Conservation (phyloP, 805 yeast species). For the Cyberlindnera nakhonratchasimensis region DNA sequence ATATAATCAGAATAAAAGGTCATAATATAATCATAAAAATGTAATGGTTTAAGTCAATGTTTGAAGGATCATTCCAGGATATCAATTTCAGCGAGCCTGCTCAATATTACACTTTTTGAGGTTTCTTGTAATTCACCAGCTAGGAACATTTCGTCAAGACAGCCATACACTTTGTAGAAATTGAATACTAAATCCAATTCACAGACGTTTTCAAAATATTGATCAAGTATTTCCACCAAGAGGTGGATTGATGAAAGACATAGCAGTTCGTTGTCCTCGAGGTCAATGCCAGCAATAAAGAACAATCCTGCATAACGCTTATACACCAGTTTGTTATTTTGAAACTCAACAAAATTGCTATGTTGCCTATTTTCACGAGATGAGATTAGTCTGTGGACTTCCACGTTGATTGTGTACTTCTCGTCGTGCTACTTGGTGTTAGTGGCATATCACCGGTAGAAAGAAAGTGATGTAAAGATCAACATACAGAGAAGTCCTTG, state of each 20-base stretch:
- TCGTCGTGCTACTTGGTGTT: constrained; percentile 37
- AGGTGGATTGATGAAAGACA: constrained; percentile 83
- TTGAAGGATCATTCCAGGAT: constrained; percentile 42
- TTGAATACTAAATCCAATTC: constrained; percentile 87
- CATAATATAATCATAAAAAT: not conserved
- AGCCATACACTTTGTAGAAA: constrained; percentile 77
- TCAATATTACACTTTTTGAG: constrained; percentile 63
- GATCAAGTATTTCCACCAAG: constrained; percentile 83
- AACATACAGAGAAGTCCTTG: constrained; percentile 37
- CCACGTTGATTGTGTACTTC: constrained; percentile 46
- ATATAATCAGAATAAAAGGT: not conserved
- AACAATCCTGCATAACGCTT: constrained; percentile 89
- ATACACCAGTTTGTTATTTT: constrained; percentile 68
- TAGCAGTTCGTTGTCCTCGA: constrained; percentile 76
- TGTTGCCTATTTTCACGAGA: constrained; percentile 82
- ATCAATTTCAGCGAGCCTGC: constrained; percentile 63
- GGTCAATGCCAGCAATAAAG: constrained; percentile 79
- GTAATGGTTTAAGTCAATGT: not conserved
- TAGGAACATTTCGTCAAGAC: constrained; percentile 80
- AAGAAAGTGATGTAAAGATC: no score
- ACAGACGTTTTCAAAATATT: constrained; percentile 86
- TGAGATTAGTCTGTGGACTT: constrained; percentile 75
- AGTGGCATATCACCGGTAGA: constrained; percentile 30
- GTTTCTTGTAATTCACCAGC: constrained; percentile 93
- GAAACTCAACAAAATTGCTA: constrained; percentile 74